Conservation (phyloP, 2,329 filamentous ascomycete genomes). For the Pezicula neosporulosa region DNA sequence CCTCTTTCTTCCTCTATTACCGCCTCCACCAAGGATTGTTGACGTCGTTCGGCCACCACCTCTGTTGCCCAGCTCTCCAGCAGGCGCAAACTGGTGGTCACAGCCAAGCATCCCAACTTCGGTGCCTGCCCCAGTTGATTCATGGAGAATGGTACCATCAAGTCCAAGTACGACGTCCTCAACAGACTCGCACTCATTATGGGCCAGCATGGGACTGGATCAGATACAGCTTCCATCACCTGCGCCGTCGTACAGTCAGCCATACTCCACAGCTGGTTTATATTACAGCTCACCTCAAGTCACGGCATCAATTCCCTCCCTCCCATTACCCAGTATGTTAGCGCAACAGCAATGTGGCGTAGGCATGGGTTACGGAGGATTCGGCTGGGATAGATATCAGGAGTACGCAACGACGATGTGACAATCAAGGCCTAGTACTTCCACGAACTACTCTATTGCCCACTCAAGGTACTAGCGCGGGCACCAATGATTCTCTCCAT, state of each 20-base stretch:
- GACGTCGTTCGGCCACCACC: conserved; percentile 85
- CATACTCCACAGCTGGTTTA: conserved; percentile 67
- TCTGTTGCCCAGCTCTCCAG: conserved; percentile 78
- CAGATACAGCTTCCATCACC: conserved; percentile 76
- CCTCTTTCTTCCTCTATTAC: conserved; percentile 82
- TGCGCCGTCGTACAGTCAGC: conserved; percentile 75
- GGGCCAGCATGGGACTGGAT: conserved; percentile 74
- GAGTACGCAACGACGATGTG: conserved; percentile 88
- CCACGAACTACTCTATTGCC: conserved; percentile 41
- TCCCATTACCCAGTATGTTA: conserved; percentile 84
- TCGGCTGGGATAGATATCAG: conserved; percentile 83
- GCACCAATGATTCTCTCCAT: conserved; percentile 18
- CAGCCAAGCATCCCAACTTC: conserved; percentile 62
- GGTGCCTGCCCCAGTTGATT: conserved; percentile 70
- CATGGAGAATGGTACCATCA: conserved; percentile 88
- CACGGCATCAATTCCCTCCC: conserved; percentile 67
- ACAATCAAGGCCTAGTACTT: conserved; percentile 49
- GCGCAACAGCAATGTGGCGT: conserved; percentile 79
- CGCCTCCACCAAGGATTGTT: conserved; percentile 81
- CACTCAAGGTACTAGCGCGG: conserved; percentile 41
- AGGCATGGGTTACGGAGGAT: conserved; percentile 70
- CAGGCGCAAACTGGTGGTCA: conserved; percentile 75
- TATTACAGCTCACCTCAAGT: conserved; percentile 80
- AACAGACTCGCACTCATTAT: conserved; percentile 70
- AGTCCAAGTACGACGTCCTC: conserved; percentile 78